Evolutionary conservation across 805 yeast species (phyloP).

Genomic region (Myxozyma neotropica): DNA sequence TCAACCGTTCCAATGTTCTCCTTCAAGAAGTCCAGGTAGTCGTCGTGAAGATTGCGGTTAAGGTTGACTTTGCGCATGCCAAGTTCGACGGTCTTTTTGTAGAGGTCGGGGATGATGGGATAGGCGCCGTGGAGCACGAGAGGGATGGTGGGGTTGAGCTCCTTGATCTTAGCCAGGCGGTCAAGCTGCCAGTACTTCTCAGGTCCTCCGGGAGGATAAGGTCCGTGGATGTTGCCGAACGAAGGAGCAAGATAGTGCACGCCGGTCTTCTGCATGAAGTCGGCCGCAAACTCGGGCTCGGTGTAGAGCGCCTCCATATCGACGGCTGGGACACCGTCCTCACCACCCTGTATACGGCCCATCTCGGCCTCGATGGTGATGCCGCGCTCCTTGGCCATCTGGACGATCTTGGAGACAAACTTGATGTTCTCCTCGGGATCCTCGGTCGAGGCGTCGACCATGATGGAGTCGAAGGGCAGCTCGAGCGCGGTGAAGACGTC

Average conservation of each 20-base stretch:
- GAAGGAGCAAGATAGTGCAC: slow-evolving; percentile 47
- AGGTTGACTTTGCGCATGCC: slow-evolving; percentile 45
- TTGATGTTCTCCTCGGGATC: slow-evolving; percentile 44
- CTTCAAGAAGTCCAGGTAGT: slow-evolving; percentile 38
- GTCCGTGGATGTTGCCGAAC: slow-evolving; percentile 47
- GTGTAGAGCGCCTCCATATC: slow-evolving; percentile 43
- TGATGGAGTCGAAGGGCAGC: slow-evolving; percentile 46
- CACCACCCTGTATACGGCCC: slow-evolving; percentile 47
- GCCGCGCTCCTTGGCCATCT: slow-evolving; percentile 39
- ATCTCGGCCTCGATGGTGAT: slow-evolving; percentile 47
- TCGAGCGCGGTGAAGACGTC: slow-evolving; percentile 42
- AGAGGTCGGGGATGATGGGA: slow-evolving; percentile 41
- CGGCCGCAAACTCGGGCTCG: slow-evolving; percentile 43
- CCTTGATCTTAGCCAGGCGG: slow-evolving; percentile 33
- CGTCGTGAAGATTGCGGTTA: slow-evolving; percentile 42
- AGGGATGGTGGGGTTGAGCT: slow-evolving; percentile 33
- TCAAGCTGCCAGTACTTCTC: slow-evolving; percentile 41
- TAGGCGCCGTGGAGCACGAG: slow-evolving; percentile 46
- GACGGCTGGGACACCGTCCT: slow-evolving; percentile 44
- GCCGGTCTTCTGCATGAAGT: slow-evolving; percentile 42
- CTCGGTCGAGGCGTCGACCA: slow-evolving; percentile 47
- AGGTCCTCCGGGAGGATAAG: slow-evolving; percentile 45
- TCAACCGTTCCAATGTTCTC: slow-evolving; percentile 37
- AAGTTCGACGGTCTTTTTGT: slow-evolving; percentile 37
- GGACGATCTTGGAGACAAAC: slow-evolving; percentile 41